A percentile compares a stretch with the other conserved stretches of the same genome.
Evolutionary conservation across 108 stramenopile genomes (phyloP).

Genomic region (Aurantiochytrium sp.): DNA sequence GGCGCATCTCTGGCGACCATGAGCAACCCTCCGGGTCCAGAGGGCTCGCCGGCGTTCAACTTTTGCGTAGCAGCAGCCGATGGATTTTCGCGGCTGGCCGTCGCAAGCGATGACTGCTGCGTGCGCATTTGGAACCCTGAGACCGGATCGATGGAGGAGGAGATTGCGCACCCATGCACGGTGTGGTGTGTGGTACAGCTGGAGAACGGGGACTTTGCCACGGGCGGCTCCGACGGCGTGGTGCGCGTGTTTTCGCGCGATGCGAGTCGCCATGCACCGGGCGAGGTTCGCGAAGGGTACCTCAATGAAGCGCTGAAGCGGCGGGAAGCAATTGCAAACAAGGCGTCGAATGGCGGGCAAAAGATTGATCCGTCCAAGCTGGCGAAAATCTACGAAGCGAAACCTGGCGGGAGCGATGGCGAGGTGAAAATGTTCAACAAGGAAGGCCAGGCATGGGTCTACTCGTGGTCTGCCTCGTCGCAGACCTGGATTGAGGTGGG

Average conservation of each 20-base stretch:
- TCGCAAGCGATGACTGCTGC: slow-evolving; percentile 7
- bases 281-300: background rate
- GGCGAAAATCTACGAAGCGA: background rate
- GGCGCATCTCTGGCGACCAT: background rate
- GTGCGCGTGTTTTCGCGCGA: background rate
- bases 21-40: background rate
- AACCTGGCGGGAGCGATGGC: background rate
- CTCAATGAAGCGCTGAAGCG: background rate
- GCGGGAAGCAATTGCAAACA: background rate
- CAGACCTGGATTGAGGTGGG: slow-evolving; percentile 10
- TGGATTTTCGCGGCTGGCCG: background rate
- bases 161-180: slow-evolving; percentile 13
- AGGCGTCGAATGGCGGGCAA: slow-evolving; percentile 13
- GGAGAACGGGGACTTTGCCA: background rate
- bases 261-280: background rate
- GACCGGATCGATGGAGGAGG: background rate
- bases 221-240: background rate
- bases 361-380: slow-evolving; percentile 6
- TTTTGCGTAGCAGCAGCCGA: background rate
- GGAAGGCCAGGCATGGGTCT: background rate
- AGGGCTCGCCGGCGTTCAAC: slow-evolving; percentile 3
- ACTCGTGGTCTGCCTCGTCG: background rate
- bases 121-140: background rate
- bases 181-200: background rate
- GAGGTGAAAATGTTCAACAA: slow-evolving; percentile 5